Evolutionary conservation across 2,329 filamentous ascomycete genomes (phyloP).

Genomic region (Akanthomyces dipterigenus): DNA sequence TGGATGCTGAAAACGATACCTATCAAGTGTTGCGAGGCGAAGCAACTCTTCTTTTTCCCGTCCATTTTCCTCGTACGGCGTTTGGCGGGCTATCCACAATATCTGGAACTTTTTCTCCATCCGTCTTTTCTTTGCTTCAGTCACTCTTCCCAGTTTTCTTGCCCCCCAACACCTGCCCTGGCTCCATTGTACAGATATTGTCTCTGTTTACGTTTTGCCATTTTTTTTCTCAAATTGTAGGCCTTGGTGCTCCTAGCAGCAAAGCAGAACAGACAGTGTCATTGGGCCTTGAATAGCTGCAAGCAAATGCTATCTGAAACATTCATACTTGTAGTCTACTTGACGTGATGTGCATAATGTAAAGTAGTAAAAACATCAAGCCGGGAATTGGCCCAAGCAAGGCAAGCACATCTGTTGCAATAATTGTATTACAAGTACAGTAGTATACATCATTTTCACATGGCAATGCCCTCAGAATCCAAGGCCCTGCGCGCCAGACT

Average conservation of each 20-base stretch:
- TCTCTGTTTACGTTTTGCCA: no score
- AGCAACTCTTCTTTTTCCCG: not conserved
- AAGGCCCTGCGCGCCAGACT: conserved; percentile 14
- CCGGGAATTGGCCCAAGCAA: not conserved
- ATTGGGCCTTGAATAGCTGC: no score
- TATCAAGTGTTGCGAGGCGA: not conserved
- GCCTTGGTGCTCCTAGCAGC: no score
- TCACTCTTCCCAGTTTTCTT: not conserved
- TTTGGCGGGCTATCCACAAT: not conserved
- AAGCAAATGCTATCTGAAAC: no score
- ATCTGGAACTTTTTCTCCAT: not conserved
- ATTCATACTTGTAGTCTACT: no score
- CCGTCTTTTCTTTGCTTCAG: not conserved
- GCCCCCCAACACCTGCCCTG: not conserved
- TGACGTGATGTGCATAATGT: no score
- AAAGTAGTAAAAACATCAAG: no score
- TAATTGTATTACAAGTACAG: not conserved
- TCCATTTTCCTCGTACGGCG: not conserved
- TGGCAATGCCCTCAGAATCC: conserved; percentile 7
- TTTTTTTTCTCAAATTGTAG: no score
- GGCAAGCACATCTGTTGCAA: not conserved
- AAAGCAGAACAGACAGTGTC: no score
- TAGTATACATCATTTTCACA: not conserved
- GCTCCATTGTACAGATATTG: no score
- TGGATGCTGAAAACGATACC: not conserved